Percentiles rank a stretch among this genome's conserved stretches.
phyloP scores from a whole-genome alignment of 768 basidiomycete genomes.

The Podaxis carcinomalis region DNA sequence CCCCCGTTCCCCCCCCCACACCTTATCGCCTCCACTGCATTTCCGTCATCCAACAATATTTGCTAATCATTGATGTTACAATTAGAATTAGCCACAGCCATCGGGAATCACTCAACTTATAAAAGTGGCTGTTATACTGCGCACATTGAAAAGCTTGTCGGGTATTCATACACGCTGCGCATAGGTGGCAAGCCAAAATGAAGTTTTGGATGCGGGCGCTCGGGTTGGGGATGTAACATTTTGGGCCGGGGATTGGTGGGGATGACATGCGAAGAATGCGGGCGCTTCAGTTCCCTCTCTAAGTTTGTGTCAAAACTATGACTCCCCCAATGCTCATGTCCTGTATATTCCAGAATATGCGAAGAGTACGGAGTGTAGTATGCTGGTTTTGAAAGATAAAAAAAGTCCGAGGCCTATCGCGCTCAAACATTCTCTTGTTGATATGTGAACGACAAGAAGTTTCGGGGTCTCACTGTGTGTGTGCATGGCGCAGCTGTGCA shows the following conservation, averaged over 20 bases:
- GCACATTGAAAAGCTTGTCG: neutral
- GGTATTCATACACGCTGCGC: neutral
- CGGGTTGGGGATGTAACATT: neutral
- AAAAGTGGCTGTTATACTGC: too few relatives aligned
- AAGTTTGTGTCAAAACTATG: neutral
- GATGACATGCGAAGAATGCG: neutral
- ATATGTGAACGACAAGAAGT: too few relatives aligned
- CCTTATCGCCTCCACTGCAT: too few relatives aligned
- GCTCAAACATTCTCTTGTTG: too few relatives aligned
- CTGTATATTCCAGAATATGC: neutral
- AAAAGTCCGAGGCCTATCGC: neutral
- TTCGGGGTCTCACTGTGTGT: too few relatives aligned
- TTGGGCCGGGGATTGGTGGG: neutral
- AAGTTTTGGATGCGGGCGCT: neutral
- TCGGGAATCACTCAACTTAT: too few relatives aligned
- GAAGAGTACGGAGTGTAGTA: neutral
- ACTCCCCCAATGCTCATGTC: neutral
- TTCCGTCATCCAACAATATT: too few relatives aligned
- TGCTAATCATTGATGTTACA: too few relatives aligned
- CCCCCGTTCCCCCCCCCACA: too few relatives aligned
- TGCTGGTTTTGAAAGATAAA: neutral
- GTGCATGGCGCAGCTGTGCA: too few relatives aligned
- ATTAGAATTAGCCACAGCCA: too few relatives aligned
- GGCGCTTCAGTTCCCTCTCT: neutral
- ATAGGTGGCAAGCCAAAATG: neutral